Conservation (phyloP, 176 grass and related monocot species). For the Pontederia crassipes region DNA sequence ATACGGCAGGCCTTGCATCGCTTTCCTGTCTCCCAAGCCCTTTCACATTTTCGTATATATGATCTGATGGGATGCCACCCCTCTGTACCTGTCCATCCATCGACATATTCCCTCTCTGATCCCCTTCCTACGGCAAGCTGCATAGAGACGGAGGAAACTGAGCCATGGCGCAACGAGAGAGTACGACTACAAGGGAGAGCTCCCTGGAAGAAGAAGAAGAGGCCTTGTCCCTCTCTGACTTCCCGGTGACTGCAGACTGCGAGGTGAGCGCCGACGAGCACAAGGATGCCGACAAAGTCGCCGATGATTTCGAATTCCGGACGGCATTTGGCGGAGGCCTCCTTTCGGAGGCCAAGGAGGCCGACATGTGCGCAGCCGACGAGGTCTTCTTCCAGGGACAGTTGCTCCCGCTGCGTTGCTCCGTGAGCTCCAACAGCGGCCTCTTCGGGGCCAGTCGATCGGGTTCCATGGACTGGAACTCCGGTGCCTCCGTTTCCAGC, state of each 20-base stretch:
- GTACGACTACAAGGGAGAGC: neutral
- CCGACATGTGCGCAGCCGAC: conserved; percentile 36
- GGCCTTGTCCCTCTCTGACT: conserved; percentile 24
- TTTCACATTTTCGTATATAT: too few species aligned
- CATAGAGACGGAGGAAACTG: neutral
- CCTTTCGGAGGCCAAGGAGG: neutral
- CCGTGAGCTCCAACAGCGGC: conserved; percentile 18
- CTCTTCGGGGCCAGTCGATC: conserved; percentile 14
- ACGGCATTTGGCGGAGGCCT: conserved; percentile 15
- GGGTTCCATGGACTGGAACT: conserved; percentile 12
- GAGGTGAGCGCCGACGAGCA: neutral
- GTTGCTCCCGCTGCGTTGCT: conserved; percentile 32
- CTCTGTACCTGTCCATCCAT: too few species aligned
- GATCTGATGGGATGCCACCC: too few species aligned
- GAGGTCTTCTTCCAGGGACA: conserved; percentile 35
- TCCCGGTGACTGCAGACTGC: neutral
- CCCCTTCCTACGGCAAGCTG: neutral
- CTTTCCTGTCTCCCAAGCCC: too few species aligned
- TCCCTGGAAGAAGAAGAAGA: conserved; percentile 12
- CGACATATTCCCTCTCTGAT: too few species aligned
- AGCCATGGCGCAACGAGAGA: conserved; percentile 20
- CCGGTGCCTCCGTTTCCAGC: neutral
- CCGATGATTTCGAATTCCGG: conserved; percentile 36
- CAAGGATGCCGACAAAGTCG: neutral
- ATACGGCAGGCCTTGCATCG: too few species aligned